A percentile compares a stretch with the other conserved stretches of the same genome.
These are phyloP conservation scores for Lagerstroemia speciosa DNA, from an alignment of 345 rosid species.

Conservation along the genomic window DNA sequence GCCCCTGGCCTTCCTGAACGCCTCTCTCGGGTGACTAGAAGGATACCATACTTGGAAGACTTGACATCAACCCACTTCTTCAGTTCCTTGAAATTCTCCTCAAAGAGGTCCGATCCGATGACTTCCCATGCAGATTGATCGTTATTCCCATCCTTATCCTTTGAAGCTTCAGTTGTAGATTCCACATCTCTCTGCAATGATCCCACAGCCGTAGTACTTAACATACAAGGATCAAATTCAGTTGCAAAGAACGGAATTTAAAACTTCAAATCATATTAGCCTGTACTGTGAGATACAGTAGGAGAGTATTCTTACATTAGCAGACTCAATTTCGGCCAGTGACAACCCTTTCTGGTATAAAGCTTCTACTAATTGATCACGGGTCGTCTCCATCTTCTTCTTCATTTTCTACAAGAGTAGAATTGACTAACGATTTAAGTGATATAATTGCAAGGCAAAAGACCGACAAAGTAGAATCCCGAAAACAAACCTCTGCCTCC, in stretches of 20 bases:
- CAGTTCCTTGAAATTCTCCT: constrained; percentile 69
- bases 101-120: constrained; percentile 44
- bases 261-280: not conserved
- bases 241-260: not conserved
- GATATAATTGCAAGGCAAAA: not conserved
- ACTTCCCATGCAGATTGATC: constrained; percentile 25
- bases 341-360: constrained; percentile 86
- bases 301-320: constrained; percentile 8
- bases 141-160: constrained; percentile 23
- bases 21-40: constrained; percentile 65
- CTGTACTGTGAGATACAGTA: not conserved
- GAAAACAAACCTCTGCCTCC: constrained; percentile 60
- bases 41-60: constrained; percentile 69
- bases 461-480: not conserved
- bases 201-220: not conserved
- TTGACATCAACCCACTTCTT: constrained; percentile 81
- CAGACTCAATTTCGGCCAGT: constrained; percentile 43
- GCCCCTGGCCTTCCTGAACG: constrained; percentile 63
- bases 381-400: constrained; percentile 73
- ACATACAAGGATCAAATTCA: not conserved
- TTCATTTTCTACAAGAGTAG: constrained; percentile 33
- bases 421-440: not conserved
- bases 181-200: constrained; percentile 30
- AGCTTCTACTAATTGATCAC: constrained; percentile 83
- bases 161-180: constrained; percentile 27